These are phyloP conservation scores for Euphorbia neoarborescens DNA, from an alignment of 441 rosid species.

Conservation along the genomic window DNA sequence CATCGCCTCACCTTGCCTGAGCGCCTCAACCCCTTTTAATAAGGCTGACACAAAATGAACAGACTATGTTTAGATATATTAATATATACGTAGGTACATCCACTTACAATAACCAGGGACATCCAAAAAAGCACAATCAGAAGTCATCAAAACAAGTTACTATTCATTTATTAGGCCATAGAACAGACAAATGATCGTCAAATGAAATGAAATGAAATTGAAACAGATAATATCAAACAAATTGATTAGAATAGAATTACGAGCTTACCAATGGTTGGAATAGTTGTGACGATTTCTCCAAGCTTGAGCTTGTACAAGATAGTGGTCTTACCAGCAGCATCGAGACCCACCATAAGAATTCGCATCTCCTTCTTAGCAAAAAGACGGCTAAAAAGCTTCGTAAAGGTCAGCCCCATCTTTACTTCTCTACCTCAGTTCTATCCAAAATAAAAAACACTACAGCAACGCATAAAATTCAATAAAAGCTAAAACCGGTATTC, in stretches of 20 bases:
- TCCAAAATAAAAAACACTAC: not conserved
- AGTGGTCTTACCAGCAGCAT: constrained; percentile 87
- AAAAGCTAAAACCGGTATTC: not conserved
- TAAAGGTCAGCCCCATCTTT: constrained; percentile 60
- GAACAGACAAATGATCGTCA: not conserved
- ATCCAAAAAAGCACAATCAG: not conserved
- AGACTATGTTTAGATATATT: not conserved
- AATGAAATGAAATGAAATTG: not conserved
- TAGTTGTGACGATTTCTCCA: constrained; percentile 74
- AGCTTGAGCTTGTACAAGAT: constrained; percentile 82
- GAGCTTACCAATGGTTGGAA: constrained; percentile 20
- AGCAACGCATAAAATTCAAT: not conserved
- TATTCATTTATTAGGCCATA: not conserved
- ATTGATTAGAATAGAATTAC: not conserved
- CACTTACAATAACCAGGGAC: not conserved
- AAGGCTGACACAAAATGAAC: not conserved
- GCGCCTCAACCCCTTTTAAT: too few relatives aligned
- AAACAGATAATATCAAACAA: not conserved
- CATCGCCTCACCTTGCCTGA: too few relatives aligned
- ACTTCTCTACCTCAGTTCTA: not conserved
- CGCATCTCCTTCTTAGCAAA: constrained; percentile 84
- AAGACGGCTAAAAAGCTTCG: constrained; percentile 67
- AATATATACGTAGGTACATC: not conserved
- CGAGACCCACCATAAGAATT: constrained; percentile 87
- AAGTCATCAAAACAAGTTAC: not conserved